These are phyloP conservation scores for Laguncularia racemosa DNA, from an alignment of 345 rosid species.

Conservation along the genomic window DNA sequence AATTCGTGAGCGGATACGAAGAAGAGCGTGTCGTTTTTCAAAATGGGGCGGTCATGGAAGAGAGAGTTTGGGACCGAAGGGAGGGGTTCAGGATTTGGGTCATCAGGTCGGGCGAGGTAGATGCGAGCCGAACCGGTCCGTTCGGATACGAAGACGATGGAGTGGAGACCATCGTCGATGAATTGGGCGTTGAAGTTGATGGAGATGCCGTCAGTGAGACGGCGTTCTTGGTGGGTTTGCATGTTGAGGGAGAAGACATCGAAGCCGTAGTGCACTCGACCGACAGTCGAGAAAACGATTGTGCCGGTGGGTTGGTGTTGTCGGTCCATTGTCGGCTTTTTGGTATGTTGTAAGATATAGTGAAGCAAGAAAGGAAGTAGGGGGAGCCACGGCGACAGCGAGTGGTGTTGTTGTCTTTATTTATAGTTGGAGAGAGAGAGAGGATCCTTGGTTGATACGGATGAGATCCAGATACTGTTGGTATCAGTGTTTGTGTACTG, in stretches of 20 bases:
- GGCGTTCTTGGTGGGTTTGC: constrained; percentile 17
- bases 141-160: constrained; percentile 62
- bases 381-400: not conserved
- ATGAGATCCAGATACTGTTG: no score
- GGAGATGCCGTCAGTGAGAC: constrained; percentile 68
- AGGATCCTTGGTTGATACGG: no score
- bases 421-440: not conserved
- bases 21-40: constrained; percentile 39
- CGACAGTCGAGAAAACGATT: constrained; percentile 58
- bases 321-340: constrained; percentile 23
- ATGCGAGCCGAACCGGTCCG: constrained; percentile 43
- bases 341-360: not conserved
- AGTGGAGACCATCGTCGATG: constrained; percentile 13
- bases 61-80: constrained; percentile 44
- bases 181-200: constrained; percentile 79
- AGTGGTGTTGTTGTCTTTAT: not conserved
- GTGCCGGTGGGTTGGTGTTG: constrained; percentile 39
- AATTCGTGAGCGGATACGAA: constrained; percentile 73
- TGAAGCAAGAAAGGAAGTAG: not conserved
- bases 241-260: constrained; percentile 50
- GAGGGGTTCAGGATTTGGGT: constrained; percentile 30
- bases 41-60: constrained; percentile 76
- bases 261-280: constrained; percentile 65
- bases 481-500: no score
- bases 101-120: constrained; percentile 31